Evolutionary conservation across 768 basidiomycete species (phyloP).

Genomic region (Dentipellis sp.): DNA sequence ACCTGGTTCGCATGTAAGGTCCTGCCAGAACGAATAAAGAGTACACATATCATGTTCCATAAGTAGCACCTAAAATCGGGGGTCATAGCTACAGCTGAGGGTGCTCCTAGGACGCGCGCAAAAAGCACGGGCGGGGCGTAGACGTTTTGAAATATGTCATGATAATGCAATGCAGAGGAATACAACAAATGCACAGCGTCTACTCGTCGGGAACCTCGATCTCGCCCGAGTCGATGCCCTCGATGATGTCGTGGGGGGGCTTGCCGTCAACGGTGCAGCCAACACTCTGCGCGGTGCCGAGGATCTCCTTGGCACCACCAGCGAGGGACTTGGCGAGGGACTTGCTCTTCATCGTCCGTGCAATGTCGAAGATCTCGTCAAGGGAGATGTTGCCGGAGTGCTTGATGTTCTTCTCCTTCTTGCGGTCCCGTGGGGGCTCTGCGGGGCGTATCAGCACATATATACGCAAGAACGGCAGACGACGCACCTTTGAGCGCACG

Average conservation of each 20-base stretch:
- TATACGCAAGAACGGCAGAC: not conserved
- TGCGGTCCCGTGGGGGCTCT: conserved; percentile 99
- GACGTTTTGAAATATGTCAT: not conserved
- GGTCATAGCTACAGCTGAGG: too few species aligned
- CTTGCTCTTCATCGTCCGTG: conserved; percentile 92
- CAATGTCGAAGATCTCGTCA: conserved; percentile 92
- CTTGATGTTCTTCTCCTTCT: conserved; percentile 99
- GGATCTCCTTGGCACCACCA: conserved; percentile 91
- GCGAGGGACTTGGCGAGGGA: conserved; percentile 88
- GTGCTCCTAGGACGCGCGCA: too few species aligned
- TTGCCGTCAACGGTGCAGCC: conserved; percentile 95
- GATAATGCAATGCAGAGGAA: not conserved
- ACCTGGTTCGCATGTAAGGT: not conserved
- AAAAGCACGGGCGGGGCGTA: not conserved
- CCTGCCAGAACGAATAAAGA: too few species aligned
- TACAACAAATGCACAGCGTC: conserved; percentile 13
- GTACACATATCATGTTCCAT: too few species aligned
- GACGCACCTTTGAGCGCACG: conserved; percentile 87
- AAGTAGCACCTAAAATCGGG: too few species aligned
- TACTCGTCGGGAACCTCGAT: conserved; percentile 85
- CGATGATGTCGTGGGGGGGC: conserved; percentile 89
- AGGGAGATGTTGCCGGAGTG: conserved; percentile 90
- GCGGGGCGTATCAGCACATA: conserved; percentile 3
- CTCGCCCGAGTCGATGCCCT: conserved; percentile 76
- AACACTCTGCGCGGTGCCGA: conserved; percentile 94